Evolutionary conservation across 345 rosid genomes (phyloP), one percentile per base, ranked within the genome.

Genomic region (Gossypium thurberi): DNA sequence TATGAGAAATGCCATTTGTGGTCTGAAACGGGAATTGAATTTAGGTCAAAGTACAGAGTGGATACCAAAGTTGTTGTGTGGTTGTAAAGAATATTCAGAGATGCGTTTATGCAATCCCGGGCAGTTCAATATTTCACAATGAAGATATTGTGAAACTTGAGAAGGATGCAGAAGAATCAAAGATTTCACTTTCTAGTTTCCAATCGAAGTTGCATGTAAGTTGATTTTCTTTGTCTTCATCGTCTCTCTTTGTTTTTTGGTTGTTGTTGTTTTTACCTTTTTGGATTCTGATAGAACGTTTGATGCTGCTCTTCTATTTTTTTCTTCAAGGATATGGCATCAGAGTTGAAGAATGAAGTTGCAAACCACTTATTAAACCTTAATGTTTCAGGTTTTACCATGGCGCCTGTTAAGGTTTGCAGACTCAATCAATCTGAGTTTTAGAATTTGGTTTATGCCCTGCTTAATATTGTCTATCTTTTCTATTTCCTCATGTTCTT

Each of bases 41-140:
- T 72, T 71, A 95, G 99, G 98, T 95, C 77, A 95, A 89, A 91
- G 82, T 81, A 61, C 98, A 90, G 81, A 82, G 77, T 53, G 67
- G 77, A 14, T 88, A 85, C 86, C 91, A 91, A 59, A 95, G 98
- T 77, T 95, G 99, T 82, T 92, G 97, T 57, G 84, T 83, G 73
- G 87, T 90, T 74, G 88, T 94, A 48, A 92, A 89, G 87, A 89
- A 90, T 80, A 89, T 85, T 81, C 87, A 85, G 78, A 89, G 97
- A 82, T 88, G 98, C 78, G 89, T 92, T 65, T 94, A 87, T 83
- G 98, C 98, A 72, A 82, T 94, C 75, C 98, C 99, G 76, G 76
- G 68, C 71, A 82, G 80, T 80, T 83, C 90, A 55, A 51, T 88
- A 63, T 85, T 92, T 83, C 85, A 80, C 73, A 79, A 83, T 47